Percentiles rank a stretch among this genome's conserved stretches.
phyloP scores from a whole-genome alignment of 805 yeast species.

The Millerozyma miso region DNA sequence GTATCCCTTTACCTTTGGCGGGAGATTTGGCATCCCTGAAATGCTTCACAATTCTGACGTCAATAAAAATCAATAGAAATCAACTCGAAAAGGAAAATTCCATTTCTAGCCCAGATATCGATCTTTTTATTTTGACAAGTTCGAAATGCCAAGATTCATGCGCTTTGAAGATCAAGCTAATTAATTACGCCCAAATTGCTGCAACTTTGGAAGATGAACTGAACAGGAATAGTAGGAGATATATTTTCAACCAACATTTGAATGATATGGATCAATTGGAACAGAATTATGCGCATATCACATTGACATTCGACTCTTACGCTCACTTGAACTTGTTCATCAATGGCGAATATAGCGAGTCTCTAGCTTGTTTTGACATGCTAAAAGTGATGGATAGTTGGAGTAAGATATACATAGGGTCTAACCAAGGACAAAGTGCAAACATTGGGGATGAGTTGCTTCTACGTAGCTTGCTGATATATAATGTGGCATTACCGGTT shows the following conservation, averaged over 20 bases:
- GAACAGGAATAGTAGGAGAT: slow-evolving; percentile 20
- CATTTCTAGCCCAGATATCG: slow-evolving; percentile 6
- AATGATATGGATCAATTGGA: slow-evolving; percentile 5
- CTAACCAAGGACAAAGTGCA: slow-evolving; percentile 5
- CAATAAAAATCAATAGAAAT: slow-evolving; percentile 31
- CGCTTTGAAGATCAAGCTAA: slow-evolving; percentile 23
- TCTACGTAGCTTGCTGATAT: slow-evolving; percentile 34
- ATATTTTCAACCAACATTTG: slow-evolving; percentile 30
- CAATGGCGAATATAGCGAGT: slow-evolving; percentile 47
- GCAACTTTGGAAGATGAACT: slow-evolving; percentile 23
- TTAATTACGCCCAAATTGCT: slow-evolving; percentile 26
- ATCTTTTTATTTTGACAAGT: slow-evolving; percentile 25
- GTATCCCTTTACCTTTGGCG: slow-evolving; percentile 20
- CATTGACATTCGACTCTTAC: slow-evolving; percentile 33
- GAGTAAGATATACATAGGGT: slow-evolving; percentile 36
- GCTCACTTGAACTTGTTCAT: slow-evolving; percentile 41
- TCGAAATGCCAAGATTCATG: slow-evolving; percentile 19
- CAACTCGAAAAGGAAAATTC: slow-evolving; percentile 9
- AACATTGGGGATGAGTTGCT: slow-evolving; percentile 23
- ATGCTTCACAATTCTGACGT: slow-evolving; percentile 33
- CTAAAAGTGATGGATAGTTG: slow-evolving; percentile 24
- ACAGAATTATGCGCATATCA: slow-evolving; percentile 29
- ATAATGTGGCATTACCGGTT: slow-evolving; percentile 31
- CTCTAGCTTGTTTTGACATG: slow-evolving; percentile 35
- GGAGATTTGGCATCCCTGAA: slow-evolving; percentile 14